Percentiles rank a stretch among this genome's conserved stretches.
These are phyloP conservation scores for Mycena polygramma DNA, from an alignment of 768 basidiomycete genomes.

Conservation along the genomic window DNA sequence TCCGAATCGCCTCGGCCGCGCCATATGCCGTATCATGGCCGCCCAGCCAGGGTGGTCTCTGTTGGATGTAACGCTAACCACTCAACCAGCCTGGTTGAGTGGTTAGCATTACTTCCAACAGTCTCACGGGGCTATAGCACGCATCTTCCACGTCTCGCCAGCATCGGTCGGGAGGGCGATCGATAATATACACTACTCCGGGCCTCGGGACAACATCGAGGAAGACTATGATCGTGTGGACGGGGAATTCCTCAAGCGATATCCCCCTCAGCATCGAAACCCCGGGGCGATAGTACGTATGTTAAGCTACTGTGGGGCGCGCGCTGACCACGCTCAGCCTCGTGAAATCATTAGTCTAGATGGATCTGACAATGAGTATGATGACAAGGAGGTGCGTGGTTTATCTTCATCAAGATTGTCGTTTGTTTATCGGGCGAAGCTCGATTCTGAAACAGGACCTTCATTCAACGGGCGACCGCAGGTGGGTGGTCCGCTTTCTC, in stretches of 20 bases:
- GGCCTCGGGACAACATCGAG: conserved; percentile 1
- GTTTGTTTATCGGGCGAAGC: background rate
- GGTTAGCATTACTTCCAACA: too few relatives aligned
- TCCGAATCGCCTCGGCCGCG: conserved; percentile 10
- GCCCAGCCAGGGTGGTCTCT: background rate
- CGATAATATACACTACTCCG: background rate
- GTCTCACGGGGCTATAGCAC: background rate
- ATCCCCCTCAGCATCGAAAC: background rate
- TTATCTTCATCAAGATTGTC: background rate
- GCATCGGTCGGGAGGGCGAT: background rate
- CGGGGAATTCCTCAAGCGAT: background rate
- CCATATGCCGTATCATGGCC: conserved; percentile 14
- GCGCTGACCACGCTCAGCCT: too few relatives aligned
- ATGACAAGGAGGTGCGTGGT: background rate
- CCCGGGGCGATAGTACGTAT: background rate
- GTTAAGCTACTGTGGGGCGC: too few relatives aligned
- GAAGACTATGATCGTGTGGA: conserved; percentile 8
- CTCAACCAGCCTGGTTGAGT: too few relatives aligned
- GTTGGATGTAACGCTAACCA: too few relatives aligned
- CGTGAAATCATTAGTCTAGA: background rate
- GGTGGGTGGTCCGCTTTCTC: background rate
- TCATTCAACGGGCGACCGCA: background rate
- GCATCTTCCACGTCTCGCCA: conserved; percentile 2
- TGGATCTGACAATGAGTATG: background rate
- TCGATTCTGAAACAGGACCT: background rate